phyloP scores from a whole-genome alignment of 1,139 yeast genomes.

The Lodderomyces oxycetoniae region DNA sequence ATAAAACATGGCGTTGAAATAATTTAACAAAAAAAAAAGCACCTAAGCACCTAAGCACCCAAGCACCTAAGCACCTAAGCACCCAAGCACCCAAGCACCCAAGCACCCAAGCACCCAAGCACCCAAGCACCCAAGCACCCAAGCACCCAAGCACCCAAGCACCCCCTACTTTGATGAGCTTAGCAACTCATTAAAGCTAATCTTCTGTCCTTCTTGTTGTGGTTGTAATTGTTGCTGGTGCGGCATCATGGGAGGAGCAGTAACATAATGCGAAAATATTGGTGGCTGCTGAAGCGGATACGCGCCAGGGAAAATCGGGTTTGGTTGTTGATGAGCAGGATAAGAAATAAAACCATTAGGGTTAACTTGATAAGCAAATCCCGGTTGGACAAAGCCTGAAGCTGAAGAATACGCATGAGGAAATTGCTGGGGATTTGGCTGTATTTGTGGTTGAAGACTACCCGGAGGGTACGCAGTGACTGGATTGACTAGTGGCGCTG shows the following conservation, averaged over 20 bases:
- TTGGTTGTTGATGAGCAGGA: constrained; percentile 6
- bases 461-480: constrained; percentile 29
- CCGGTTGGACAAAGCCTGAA: constrained; percentile 19
- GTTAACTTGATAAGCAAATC: constrained; percentile 28
- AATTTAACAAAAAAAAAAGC: no score
- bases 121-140: neutral
- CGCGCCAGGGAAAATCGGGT: constrained; percentile 3
- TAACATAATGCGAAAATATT: constrained; percentile 8
- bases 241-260: constrained; percentile 6
- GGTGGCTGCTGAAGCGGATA: neutral
- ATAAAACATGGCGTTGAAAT: no score
- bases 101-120: neutral
- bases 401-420: constrained; percentile 7
- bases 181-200: constrained; percentile 39
- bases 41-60: neutral
- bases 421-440: constrained; percentile 10
- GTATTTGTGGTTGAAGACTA: constrained; percentile 9
- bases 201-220: constrained; percentile 29
- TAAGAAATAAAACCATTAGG: constrained; percentile 30
- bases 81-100: neutral
- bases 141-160: neutral
- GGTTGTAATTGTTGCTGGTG: constrained; percentile 11
- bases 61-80: neutral
- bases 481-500: constrained; percentile 22
- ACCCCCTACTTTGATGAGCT: constrained; percentile 32